Base-by-base conservation (phyloP, 2,329 filamentous ascomycete genomes). In the Chaetomium olivaceum region DNA sequence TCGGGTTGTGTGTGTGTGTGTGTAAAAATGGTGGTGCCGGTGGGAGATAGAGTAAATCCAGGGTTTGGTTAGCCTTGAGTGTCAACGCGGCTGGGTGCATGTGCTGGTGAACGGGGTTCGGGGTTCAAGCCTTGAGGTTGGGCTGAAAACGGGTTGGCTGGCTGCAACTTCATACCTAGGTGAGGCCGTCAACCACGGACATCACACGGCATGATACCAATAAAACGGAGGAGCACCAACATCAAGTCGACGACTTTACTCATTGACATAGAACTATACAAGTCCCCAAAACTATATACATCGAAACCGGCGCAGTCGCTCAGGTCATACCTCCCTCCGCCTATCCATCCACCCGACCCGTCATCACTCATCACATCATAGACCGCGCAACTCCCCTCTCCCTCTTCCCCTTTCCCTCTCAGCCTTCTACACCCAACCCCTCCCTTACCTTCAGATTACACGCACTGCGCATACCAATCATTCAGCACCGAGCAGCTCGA, bases 391-490 rank as follows among this genome's bases (percentile, higher is more conserved):
- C 9, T 43, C 27, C 14, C 39, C 36, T 11, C 16, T 29, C 27
- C 3, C n/a, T n/a, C n/a, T n/a, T n/a, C n/a, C n/a, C n/a, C n/a
- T n/a, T n/a, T n/a, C n/a, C n/a, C n/a, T n/a, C n/a, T n/a, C n/a
- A 9, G 9, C 14, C 39, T 3, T n/a, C 14, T 25, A 58, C 36
- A 39, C 36, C 31, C 31, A 4, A 19, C 36, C 12, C 33, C 2
- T 14, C 55, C n/a, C 61, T 16, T 7, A 14, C 46, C 11, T 64
- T 71, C 27, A 29, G 6, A 29, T 29, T 6, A 72, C 23, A 72
- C 48, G 64, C 71, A 72, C 66, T 72, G 71, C 19, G 59, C 48
- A 46, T 72, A 72, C 57, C 65, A 72, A 8, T 46, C 21, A 54
- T 72, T 72, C 6, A 68, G 36, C 29, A 62, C 61, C 2, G 61